Evolutionary conservation across 1,139 yeast species (phyloP), one percentile per base, ranked within the genome.

Genomic region (Debaryomycetaceae sp.): DNA sequence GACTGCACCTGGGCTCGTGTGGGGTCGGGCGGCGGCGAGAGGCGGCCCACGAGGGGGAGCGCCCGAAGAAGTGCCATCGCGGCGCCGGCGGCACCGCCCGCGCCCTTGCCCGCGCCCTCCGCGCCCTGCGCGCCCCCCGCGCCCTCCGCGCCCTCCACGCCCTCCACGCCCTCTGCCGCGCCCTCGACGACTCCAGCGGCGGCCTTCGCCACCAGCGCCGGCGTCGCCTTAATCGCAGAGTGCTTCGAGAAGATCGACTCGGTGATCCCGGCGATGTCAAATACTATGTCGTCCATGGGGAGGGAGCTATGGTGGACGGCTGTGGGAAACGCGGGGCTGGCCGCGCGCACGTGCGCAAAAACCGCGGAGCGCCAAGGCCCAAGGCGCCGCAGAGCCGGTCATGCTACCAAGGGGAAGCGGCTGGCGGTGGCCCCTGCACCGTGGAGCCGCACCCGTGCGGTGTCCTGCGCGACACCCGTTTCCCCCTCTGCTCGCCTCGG

Each of bases 21-120:
- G 13, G 53, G 61, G 34, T 58, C 59, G 2, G 43, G 32, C 6
- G 38, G 40, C 1, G 65, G 60, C 4, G 61, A 24, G 4, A 61
- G 26, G 17, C 49, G 38, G n/a, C 49, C 51, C 2, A 62, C 12
- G 4, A 60, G 16, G 2, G 69, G 68, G 4, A 62, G 24, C 4
- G 45, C 39, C 22, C 29, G 21, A 12, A 27, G 14, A 22, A 22
- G 24, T 22, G 25, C 14, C 9, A 16, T 6, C 8, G 9, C 9
- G 9, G 9, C 6, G 8, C 8, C 9, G 9, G 25, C 12, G 8
- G 8, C 8, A 16, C 12, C 12, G 25, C 14, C 12, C 6, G 8
- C 6, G 9, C 8, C 6, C 6, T 8, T 6, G 9, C 14, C 25
- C 9, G 9, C 8, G 6, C 9, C 6, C 6, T 6, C 16, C 6